Evolutionary conservation across 2,329 filamentous ascomycete species (phyloP).

Genomic region (Apiospora phragmitis): DNA sequence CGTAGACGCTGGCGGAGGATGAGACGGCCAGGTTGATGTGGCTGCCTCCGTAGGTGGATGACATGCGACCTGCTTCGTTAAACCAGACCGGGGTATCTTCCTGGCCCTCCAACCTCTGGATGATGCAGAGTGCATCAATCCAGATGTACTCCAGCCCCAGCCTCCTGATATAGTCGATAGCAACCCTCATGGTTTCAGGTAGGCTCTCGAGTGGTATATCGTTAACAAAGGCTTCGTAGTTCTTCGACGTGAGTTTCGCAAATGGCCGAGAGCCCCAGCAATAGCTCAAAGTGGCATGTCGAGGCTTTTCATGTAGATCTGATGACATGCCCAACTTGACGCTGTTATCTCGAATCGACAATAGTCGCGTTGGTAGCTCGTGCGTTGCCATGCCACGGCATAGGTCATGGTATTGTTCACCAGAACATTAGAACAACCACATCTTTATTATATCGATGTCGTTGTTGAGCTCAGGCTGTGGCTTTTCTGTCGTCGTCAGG

Average conservation of each 20-base stretch:
- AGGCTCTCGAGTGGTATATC: not conserved
- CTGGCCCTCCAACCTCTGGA: not conserved
- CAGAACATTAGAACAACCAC: not conserved
- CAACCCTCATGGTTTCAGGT: not conserved
- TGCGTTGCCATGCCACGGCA: not conserved
- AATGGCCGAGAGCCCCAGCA: not conserved
- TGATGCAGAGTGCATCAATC: slow-evolving; percentile 5
- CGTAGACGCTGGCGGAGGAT: not conserved
- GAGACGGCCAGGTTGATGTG: not conserved
- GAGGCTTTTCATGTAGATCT: not conserved
- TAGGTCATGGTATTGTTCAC: too few species aligned
- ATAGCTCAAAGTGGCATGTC: not conserved
- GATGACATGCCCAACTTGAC: not conserved
- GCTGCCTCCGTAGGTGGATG: not conserved
- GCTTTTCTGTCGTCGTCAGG: too few species aligned
- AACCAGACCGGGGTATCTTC: not conserved
- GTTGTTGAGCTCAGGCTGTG: too few species aligned
- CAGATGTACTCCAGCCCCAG: not conserved
- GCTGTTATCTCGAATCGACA: not conserved
- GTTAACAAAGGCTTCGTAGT: not conserved
- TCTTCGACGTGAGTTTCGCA: not conserved
- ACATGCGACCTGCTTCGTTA: not conserved
- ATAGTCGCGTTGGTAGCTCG: not conserved
- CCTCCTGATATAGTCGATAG: not conserved
- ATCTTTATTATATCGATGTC: too few species aligned